Evolutionary conservation across 2,329 filamentous ascomycete genomes (phyloP), one percentile per base, ranked within the genome.

Genomic region (Aspergillus sp.): DNA sequence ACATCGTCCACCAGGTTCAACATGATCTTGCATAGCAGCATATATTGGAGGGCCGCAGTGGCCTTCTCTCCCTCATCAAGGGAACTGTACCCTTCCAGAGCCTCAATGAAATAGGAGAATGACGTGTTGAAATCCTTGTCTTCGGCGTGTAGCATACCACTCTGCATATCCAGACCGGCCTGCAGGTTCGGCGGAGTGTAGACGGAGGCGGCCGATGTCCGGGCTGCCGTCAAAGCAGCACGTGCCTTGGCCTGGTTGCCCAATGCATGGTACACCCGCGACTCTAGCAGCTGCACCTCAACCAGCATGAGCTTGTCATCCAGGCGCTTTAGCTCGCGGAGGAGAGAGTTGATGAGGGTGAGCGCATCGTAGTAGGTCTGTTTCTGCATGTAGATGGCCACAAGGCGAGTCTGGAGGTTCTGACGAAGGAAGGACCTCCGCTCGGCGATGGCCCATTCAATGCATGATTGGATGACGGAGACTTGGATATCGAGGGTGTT

Each of bases 21-120:
- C 96, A 99, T 99, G 78, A 99, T 95, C 84, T 99, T 99, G 88
- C 95, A 98, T 38, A 99, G 88, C 57, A 99, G 87, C 95, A 99
- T 99, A 84, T 99, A 99, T 82, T 99, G 95, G 67, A 99, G 84
- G 10, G 95, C 92, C 12, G 94, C 91, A n/a, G 94, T 96, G n/a
- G 96, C 95, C 79, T 93, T 92, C 65, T 85, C 81, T 41, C 88
- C 82, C 75, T 97, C 92, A 68, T 99, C 95, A 77, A 96, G 92
- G 50, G 89, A 89, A 80, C 95, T 92, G 79, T 98, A 99, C 62
- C 95, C 95, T 76, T 99, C 95, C 65, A 99, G 87, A 2, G 96
- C 95, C 81, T 99, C 95, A 78, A 99, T 98, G 79, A 99, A 99
- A 84, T 99, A 99, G 53, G 93, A 97, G 79, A 91, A 99, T 53